phyloP scores from a whole-genome alignment of 345 rosid species.

The Ceriops zippeliana region DNA sequence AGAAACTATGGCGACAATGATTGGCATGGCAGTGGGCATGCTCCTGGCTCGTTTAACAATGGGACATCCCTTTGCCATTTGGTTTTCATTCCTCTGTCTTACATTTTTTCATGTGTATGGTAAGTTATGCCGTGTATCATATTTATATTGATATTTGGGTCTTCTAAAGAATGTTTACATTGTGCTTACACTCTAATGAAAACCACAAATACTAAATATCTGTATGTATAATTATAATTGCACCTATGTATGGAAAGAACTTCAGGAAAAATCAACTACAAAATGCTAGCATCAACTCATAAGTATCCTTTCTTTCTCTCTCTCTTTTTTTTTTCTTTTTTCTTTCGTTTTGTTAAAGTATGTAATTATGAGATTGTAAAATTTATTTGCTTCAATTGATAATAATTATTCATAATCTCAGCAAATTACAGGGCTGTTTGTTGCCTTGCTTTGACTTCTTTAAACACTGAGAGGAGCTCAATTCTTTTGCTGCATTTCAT shows the following conservation, averaged over 20 bases:
- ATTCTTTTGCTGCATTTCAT: constrained; percentile 65
- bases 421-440: constrained; percentile 93
- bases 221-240: neutral
- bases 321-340: neutral
- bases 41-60: constrained; percentile 73
- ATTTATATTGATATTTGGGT: too few relatives aligned
- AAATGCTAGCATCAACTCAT: neutral
- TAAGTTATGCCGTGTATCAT: constrained; percentile 35
- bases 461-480: constrained; percentile 73
- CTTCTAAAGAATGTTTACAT: too few relatives aligned
- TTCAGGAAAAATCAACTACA: neutral
- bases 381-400: constrained; percentile 1
- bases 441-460: constrained; percentile 73
- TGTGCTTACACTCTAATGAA: too few relatives aligned
- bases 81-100: constrained; percentile 77
- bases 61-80: constrained; percentile 65
- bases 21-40: constrained; percentile 95
- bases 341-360: neutral
- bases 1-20: constrained; percentile 91
- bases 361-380: neutral
- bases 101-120: constrained; percentile 91
- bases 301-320: neutral
- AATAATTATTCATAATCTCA: constrained; percentile 17
- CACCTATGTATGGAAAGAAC: neutral
- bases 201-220: neutral